Evolutionary conservation across 2,329 filamentous ascomycete species (phyloP).

Genomic region (Cordyceps militaris): DNA sequence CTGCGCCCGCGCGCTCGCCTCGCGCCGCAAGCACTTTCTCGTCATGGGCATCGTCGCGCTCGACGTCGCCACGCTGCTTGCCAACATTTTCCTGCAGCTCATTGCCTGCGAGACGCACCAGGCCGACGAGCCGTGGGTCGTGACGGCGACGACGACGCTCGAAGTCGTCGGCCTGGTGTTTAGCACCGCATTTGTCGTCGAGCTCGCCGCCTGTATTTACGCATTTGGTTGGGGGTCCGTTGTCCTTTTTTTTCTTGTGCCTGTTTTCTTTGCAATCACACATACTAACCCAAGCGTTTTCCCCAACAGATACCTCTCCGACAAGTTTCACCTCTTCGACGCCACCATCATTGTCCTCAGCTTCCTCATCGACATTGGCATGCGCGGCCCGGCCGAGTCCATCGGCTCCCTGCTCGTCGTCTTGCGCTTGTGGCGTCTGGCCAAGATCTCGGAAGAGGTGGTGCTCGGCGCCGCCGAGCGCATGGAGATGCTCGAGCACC

Average conservation of each 20-base stretch:
- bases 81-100: slow-evolving; percentile 41
- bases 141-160: slow-evolving; percentile 31
- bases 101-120: slow-evolving; percentile 40
- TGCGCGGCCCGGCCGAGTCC: slow-evolving; percentile 54
- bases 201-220: slow-evolving; percentile 52
- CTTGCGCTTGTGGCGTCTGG: slow-evolving; percentile 59
- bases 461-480: slow-evolving; percentile 55
- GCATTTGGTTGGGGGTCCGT: slow-evolving; percentile 54
- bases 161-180: slow-evolving; percentile 50
- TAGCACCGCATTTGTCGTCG: slow-evolving; percentile 57
- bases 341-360: slow-evolving; percentile 53
- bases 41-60: slow-evolving; percentile 37
- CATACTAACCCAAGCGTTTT: neutral
- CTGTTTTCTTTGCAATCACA: neutral
- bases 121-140: slow-evolving; percentile 35
- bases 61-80: slow-evolving; percentile 38
- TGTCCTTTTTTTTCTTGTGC: neutral
- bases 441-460: slow-evolving; percentile 65
- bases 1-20: slow-evolving; percentile 22
- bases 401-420: slow-evolving; percentile 60
- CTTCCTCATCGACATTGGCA: slow-evolving; percentile 55
- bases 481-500: slow-evolving; percentile 48
- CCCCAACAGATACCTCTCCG: slow-evolving; percentile 43
- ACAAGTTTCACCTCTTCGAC: slow-evolving; percentile 58
- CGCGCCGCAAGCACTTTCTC: slow-evolving; percentile 37